phyloP scores from a whole-genome alignment of 1,139 yeast species.

The Blastobotrys serpentis region DNA sequence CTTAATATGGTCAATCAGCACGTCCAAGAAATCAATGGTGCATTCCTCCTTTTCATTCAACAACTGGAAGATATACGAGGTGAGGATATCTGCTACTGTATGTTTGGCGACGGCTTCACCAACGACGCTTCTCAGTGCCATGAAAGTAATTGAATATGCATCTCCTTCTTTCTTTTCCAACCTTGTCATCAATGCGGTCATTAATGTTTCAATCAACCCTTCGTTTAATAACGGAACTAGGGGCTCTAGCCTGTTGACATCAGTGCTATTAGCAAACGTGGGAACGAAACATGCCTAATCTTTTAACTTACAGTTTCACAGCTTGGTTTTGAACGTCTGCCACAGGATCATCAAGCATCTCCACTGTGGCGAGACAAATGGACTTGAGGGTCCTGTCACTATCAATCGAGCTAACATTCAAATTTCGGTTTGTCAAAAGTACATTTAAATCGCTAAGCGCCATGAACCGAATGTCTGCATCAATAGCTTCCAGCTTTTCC shows the following conservation, averaged over 20 bases:
- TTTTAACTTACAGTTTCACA: slow-evolving; percentile 49
- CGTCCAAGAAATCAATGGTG: slow-evolving; percentile 63
- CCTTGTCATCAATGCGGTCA: slow-evolving; percentile 20
- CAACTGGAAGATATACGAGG: slow-evolving; percentile 38
- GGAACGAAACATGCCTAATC: neutral
- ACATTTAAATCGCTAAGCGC: slow-evolving; percentile 74
- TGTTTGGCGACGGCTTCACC: slow-evolving; percentile 39
- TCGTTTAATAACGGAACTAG: slow-evolving; percentile 35
- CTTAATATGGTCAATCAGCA: slow-evolving; percentile 57
- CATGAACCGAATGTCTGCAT: slow-evolving; percentile 85
- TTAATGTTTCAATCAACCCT: slow-evolving; percentile 24
- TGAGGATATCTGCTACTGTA: slow-evolving; percentile 38
- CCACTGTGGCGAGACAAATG: slow-evolving; percentile 52
- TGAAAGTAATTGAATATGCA: slow-evolving; percentile 53
- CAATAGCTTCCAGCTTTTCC: slow-evolving; percentile 44
- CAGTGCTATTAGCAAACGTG: no score
- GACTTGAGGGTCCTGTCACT: slow-evolving; percentile 33
- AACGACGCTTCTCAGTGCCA: slow-evolving; percentile 67
- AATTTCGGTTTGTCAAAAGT: slow-evolving; percentile 38
- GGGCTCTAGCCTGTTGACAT: slow-evolving; percentile 37
- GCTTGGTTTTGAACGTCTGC: slow-evolving; percentile 82
- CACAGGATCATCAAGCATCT: slow-evolving; percentile 59
- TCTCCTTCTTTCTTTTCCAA: slow-evolving; percentile 15
- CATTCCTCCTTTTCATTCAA: slow-evolving; percentile 33
- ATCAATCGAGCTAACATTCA: slow-evolving; percentile 31